Evolutionary conservation across 768 basidiomycete species (phyloP), one percentile per base, ranked within the genome.

Genomic region (Hypsizygus marmoreus): DNA sequence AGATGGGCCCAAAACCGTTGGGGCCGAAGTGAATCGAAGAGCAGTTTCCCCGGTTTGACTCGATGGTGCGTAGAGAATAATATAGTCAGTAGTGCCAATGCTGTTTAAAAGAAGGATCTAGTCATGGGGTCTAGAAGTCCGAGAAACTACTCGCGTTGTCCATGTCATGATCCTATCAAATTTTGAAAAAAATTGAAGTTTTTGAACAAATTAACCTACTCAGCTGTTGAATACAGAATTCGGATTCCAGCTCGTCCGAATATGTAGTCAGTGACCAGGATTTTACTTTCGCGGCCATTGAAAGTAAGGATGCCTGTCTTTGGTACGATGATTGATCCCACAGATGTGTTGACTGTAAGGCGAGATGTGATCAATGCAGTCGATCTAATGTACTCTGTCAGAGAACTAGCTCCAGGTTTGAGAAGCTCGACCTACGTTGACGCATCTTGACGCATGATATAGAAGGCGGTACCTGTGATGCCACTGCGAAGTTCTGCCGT

Each of bases 221-320:
- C 75, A 4, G 73, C 65, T 17, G 76, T 76, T 1, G 74, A 73
- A 52, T 77, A 78, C 8, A 76, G 37, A 6, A 78, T 68, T 6
- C 40, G 65, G 6, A 64, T 64, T 5, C 52, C 36, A 20, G 57
- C 61, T 33, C 23, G 32, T 3, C 76, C 76, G 46, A 78, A 77
- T 2, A 68, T 58, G 56, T 75, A 77, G 57, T 77, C 72, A 0
- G 73, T 74, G n/a, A 73, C 70, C 13, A 77, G 39, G 30, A 76
- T 74, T 55, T 76, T 78, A 57, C 69, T 73, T n/a, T 77, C 76
- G 7, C 73, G 64, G 7, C 76, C 76, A 51, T 72, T 62, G 39
- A 76, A 65, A 14, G 73, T 74, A 30, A 77, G 49, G 2, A 28
- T 39, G 25, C 73, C 74, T 5, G 53, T 61, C 43, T 63, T 49